Evolutionary conservation across 495 filamentous ascomycete species (phyloP).

Genomic region (Podospora tetraspora): DNA sequence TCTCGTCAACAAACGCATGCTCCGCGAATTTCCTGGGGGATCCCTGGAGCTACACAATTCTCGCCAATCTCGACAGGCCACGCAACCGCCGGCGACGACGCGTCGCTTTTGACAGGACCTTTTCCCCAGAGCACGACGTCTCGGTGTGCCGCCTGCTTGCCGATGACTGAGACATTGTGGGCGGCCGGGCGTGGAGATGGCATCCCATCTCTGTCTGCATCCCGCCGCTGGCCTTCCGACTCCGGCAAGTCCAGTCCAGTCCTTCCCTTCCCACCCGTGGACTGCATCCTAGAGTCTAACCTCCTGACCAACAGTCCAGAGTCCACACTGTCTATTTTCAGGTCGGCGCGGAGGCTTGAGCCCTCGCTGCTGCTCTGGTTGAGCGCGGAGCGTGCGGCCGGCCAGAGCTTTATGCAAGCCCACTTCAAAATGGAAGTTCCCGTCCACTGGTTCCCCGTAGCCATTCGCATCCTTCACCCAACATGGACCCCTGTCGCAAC

Average conservation of each 20-base stretch:
- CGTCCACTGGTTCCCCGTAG: background rate
- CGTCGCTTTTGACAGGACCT: slow-evolving; percentile 6
- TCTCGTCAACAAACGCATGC: background rate
- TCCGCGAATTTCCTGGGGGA: slow-evolving; percentile 8
- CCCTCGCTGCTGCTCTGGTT: background rate
- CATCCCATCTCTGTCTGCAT: background rate
- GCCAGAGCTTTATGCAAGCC: background rate
- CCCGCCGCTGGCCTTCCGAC: background rate
- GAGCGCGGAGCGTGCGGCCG: background rate
- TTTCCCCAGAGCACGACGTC: background rate
- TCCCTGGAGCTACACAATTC: background rate
- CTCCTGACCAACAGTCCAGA: background rate
- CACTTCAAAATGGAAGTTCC: slow-evolving; percentile 1
- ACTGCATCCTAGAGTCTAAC: background rate
- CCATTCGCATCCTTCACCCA: background rate
- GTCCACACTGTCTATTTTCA: background rate
- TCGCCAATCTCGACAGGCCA: slow-evolving; percentile 18
- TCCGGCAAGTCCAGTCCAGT: background rate
- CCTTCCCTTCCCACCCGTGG: background rate
- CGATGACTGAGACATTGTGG: background rate
- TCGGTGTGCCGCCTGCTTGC: slow-evolving; percentile 8
- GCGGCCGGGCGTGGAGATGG: background rate
- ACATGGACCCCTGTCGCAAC: slow-evolving; percentile 1
- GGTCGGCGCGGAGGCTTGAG: background rate
- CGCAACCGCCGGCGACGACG: slow-evolving; percentile 16